Percentiles rank a stretch among this genome's conserved stretches.
These are phyloP conservation scores for Thalassiosira hispida DNA, from an alignment of 352 stramenopile genomes.

Conservation along the genomic window DNA sequence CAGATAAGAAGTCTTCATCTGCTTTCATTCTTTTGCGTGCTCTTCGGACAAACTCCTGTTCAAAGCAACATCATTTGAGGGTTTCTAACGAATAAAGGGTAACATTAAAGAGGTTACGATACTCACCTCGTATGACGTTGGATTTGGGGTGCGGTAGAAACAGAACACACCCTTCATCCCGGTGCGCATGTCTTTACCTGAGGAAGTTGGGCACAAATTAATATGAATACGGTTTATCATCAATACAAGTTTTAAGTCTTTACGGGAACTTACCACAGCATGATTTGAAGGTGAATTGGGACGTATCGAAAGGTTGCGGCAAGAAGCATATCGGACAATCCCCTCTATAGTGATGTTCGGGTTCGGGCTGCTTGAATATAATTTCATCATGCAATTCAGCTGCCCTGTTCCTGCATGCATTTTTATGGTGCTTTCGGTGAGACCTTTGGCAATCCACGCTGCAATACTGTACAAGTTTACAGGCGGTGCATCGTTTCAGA, in stretches of 20 bases:
- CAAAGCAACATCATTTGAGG: too few relatives aligned
- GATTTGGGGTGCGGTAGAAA: not conserved
- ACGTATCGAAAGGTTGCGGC: not conserved
- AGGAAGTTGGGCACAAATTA: too few relatives aligned
- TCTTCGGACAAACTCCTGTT: not conserved
- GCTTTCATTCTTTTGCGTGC: not conserved
- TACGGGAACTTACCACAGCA: slow-evolving; percentile 2
- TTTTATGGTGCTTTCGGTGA: slow-evolving; percentile 12
- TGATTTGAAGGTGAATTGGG: not conserved
- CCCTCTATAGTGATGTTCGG: not conserved
- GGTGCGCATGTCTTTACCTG: not conserved
- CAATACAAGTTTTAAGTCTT: too few relatives aligned
- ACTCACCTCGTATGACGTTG: not conserved
- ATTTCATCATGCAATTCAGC: slow-evolving; percentile 6
- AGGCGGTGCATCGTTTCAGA: slow-evolving; percentile 15
- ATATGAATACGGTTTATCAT: too few relatives aligned
- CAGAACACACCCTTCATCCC: not conserved
- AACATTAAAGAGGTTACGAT: not conserved
- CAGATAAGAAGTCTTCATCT: not conserved
- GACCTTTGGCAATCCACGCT: slow-evolving; percentile 13
- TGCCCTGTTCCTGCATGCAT: not conserved
- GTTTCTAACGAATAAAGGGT: not conserved
- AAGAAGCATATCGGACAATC: slow-evolving; percentile 3
- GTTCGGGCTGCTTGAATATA: slow-evolving; percentile 1
- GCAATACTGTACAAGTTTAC: slow-evolving; percentile 22